Conservation (phyloP, 495 filamentous ascomycete genomes). For the Trichocladium antarcticum region DNA sequence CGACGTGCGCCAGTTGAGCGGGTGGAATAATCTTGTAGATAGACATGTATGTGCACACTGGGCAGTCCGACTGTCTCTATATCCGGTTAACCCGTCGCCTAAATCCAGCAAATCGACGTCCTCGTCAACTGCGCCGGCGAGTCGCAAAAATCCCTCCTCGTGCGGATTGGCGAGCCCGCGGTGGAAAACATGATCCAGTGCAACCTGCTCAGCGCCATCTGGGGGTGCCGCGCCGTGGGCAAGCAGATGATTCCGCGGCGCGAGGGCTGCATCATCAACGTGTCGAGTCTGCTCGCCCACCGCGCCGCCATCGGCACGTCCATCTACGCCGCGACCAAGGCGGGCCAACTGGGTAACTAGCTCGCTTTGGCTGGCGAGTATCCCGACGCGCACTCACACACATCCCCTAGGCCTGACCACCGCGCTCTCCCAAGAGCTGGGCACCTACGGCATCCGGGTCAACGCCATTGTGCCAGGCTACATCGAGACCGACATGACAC, state of each 20-base stretch:
- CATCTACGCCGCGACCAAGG: slow-evolving; percentile 70
- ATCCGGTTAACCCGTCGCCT: too few relatives aligned
- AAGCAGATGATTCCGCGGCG: slow-evolving; percentile 32
- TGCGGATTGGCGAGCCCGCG: slow-evolving; percentile 29
- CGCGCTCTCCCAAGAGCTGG: slow-evolving; percentile 55
- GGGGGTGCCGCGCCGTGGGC: slow-evolving; percentile 48
- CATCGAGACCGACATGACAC: slow-evolving; percentile 67
- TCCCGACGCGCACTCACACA: neutral
- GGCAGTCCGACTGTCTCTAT: too few relatives aligned
- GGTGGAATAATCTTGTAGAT: slow-evolving; percentile 16
- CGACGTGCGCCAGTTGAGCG: slow-evolving; percentile 8
- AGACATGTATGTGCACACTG: neutral
- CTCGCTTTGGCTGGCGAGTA: neutral
- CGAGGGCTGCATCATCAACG: slow-evolving; percentile 59
- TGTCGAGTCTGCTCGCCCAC: slow-evolving; percentile 59
- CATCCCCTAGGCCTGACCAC: slow-evolving; percentile 49
- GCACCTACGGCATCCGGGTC: slow-evolving; percentile 47
- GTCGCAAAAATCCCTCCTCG: slow-evolving; percentile 47
- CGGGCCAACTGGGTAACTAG: slow-evolving; percentile 55
- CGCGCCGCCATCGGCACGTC: slow-evolving; percentile 54
- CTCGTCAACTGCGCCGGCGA: slow-evolving; percentile 71
- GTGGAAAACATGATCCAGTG: slow-evolving; percentile 47
- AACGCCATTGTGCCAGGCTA: slow-evolving; percentile 81
- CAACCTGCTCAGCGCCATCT: slow-evolving; percentile 63
- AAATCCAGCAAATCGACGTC: slow-evolving; percentile 46